phyloP scores from a whole-genome alignment of 1,284 basidiomycete species.

The Kalmanozyma brasiliensis region DNA sequence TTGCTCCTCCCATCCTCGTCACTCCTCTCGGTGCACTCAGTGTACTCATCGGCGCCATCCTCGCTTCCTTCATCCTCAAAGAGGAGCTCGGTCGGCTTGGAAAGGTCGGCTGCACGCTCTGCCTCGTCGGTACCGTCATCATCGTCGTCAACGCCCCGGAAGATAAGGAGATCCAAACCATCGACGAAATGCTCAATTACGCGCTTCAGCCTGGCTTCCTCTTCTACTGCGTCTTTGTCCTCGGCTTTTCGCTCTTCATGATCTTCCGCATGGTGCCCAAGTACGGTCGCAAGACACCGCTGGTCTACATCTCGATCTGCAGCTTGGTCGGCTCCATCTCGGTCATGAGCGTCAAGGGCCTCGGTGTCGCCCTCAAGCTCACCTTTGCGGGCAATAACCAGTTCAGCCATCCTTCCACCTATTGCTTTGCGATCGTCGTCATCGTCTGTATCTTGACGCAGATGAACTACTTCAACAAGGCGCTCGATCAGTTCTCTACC shows the following conservation, averaged over 20 bases:
- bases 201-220: slow-evolving; percentile 79
- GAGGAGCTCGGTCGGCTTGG: slow-evolving; percentile 95
- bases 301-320: slow-evolving; percentile 94
- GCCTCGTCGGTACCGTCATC: slow-evolving; percentile 88
- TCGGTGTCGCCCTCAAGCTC: slow-evolving; percentile 94
- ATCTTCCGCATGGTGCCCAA: slow-evolving; percentile 87
- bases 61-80: slow-evolving; percentile 90
- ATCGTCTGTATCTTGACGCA: slow-evolving; percentile 89
- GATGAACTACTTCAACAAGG: slow-evolving; percentile 99
- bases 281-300: slow-evolving; percentile 85
- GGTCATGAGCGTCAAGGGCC: slow-evolving; percentile 94
- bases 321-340: slow-evolving; percentile 84
- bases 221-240: slow-evolving; percentile 89
- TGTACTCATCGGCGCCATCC: slow-evolving; percentile 81
- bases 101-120: slow-evolving; percentile 88
- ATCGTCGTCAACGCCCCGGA: slow-evolving; percentile 97
- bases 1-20: slow-evolving; percentile 95
- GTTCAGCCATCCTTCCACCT: slow-evolving; percentile 92
- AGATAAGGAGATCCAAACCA: slow-evolving; percentile 91
- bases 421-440: slow-evolving; percentile 88
- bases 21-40: slow-evolving; percentile 94
- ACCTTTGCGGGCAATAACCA: slow-evolving; percentile 95
- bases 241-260: slow-evolving; percentile 80
- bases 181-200: slow-evolving; percentile 91
- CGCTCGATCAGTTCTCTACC: slow-evolving; percentile 94